phyloP scores from a whole-genome alignment of 352 stramenopile species.

The Phytophthora citricola region DNA sequence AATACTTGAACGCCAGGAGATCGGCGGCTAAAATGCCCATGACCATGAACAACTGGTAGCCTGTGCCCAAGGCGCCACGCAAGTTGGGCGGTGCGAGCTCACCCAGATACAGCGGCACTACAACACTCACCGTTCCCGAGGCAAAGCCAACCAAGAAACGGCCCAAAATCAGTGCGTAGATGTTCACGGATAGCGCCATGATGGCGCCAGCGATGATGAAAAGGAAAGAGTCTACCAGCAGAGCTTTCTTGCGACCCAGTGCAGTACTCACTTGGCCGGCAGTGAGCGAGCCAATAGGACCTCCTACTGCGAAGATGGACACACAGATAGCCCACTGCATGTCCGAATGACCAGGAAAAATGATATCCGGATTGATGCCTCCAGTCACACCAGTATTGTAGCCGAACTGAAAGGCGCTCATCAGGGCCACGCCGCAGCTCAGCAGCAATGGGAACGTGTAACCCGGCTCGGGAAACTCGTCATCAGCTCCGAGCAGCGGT shows the following conservation, averaged over 20 bases:
- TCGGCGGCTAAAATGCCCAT: constrained; percentile 66
- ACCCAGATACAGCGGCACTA: constrained; percentile 76
- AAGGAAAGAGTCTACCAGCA: constrained; percentile 67
- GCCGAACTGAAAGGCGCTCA: constrained; percentile 76
- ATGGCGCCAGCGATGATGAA: constrained; percentile 67
- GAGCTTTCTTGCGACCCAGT: constrained; percentile 66
- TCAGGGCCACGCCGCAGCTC: constrained; percentile 72
- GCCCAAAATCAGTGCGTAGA: constrained; percentile 75
- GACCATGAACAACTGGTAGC: constrained; percentile 78
- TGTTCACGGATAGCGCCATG: constrained; percentile 70
- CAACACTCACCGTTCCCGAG: constrained; percentile 70
- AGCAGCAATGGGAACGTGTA: constrained; percentile 73
- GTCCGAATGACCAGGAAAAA: constrained; percentile 71
- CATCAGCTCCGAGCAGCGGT: constrained; percentile 57
- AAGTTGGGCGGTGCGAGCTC: constrained; percentile 76
- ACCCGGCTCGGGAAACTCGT: constrained; percentile 69
- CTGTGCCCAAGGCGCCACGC: constrained; percentile 73
- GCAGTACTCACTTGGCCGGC: constrained; percentile 61
- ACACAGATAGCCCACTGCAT: constrained; percentile 74
- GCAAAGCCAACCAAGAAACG: constrained; percentile 78
- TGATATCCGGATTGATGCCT: constrained; percentile 62
- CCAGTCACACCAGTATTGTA: constrained; percentile 82
- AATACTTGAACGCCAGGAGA: constrained; percentile 67
- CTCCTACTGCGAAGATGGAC: constrained; percentile 71
- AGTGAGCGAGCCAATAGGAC: constrained; percentile 68